Evolutionary conservation across 148 eudicot species (phyloP).

Genomic region (Chenopodium quinoa): DNA sequence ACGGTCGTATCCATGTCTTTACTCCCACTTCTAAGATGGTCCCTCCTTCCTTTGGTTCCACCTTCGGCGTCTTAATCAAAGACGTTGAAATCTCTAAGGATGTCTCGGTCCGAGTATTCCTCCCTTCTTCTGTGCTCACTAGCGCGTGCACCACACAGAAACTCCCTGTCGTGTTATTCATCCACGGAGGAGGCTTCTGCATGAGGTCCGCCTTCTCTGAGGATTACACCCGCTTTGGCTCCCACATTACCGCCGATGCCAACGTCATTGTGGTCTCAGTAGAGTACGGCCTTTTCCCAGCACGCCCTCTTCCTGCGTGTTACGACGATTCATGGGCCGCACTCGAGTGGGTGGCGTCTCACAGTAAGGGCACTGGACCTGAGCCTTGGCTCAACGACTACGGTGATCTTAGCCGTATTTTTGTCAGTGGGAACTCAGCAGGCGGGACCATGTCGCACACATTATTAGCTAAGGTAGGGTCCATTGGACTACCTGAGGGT

Average conservation of each 20-base stretch:
- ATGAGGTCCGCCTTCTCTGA: conserved; percentile 30
- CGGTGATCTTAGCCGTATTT: conserved; percentile 36
- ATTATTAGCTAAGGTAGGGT: conserved; percentile 27
- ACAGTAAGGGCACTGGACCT: conserved; percentile 15
- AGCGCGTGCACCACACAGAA: background rate
- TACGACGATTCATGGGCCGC: conserved; percentile 36
- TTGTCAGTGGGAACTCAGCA: conserved; percentile 49
- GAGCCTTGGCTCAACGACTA: conserved; percentile 35
- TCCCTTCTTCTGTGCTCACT: conserved; percentile 20
- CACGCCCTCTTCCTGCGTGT: conserved; percentile 25
- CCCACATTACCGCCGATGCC: conserved; percentile 13
- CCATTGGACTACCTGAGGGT: conserved; percentile 15
- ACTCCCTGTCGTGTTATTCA: conserved; percentile 38
- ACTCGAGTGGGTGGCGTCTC: conserved; percentile 38
- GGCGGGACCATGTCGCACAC: conserved; percentile 47
- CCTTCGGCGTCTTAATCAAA: conserved; percentile 30
- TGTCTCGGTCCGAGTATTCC: conserved; percentile 28
- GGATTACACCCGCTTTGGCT: conserved; percentile 22
- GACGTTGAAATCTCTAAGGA: conserved; percentile 27
- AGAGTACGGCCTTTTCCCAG: conserved; percentile 31
- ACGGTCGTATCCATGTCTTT: conserved; percentile 32
- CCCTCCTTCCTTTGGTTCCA: conserved; percentile 28
- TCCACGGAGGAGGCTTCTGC: conserved; percentile 45
- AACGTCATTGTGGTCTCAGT: conserved; percentile 32
- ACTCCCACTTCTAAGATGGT: background rate